These are phyloP conservation scores for Castanospermum australe DNA, from an alignment of 306 rosid species.

Conservation along the genomic window DNA sequence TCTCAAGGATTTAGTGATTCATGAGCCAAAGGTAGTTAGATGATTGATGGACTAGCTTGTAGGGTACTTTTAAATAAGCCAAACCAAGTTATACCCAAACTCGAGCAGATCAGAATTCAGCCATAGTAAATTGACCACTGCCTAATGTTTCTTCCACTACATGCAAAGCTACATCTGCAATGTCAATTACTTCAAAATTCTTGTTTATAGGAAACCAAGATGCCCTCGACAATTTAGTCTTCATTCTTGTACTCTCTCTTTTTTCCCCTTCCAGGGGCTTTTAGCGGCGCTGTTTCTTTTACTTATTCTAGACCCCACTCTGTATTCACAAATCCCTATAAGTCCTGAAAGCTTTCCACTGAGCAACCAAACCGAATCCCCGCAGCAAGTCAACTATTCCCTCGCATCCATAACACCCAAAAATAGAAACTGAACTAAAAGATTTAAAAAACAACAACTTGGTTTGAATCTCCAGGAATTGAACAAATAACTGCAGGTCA, in stretches of 20 bases:
- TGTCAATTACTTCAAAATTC: background rate
- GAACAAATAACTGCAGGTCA: background rate
- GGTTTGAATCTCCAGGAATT: background rate
- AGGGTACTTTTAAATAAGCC: background rate
- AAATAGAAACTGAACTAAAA: background rate
- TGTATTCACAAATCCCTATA: background rate
- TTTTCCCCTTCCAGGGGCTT: too few species aligned
- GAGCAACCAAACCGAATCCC: background rate
- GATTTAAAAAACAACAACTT: background rate
- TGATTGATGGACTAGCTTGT: background rate
- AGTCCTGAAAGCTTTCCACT: background rate
- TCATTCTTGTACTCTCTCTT: too few species aligned
- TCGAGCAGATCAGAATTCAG: background rate
- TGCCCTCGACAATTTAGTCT: too few species aligned
- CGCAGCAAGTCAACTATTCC: background rate
- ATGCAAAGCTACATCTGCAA: background rate
- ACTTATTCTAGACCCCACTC: background rate
- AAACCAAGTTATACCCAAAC: background rate
- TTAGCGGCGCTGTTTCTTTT: too few species aligned
- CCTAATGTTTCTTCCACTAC: background rate
- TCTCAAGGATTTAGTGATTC: background rate
- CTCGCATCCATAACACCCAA: background rate
- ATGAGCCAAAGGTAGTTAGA: background rate
- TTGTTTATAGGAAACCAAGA: background rate
- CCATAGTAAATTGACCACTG: background rate